phyloP scores from a whole-genome alignment of 495 filamentous ascomycete genomes.

The Talaromyces proteolyticus region DNA sequence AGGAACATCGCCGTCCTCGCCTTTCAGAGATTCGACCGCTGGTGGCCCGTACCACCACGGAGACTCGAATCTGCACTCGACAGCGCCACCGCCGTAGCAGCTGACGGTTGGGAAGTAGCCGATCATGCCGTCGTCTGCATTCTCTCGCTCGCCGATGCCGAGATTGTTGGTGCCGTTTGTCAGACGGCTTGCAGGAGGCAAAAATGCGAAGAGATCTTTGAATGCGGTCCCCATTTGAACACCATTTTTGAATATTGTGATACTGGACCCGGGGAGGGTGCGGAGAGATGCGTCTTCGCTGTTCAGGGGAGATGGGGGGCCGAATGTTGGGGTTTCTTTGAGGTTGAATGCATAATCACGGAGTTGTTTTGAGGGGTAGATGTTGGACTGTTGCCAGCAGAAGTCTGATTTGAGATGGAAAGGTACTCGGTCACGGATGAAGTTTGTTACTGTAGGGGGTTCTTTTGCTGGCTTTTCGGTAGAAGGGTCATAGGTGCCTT shows the following conservation, averaged over 20 bases:
- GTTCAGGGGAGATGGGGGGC: slow-evolving; percentile 54
- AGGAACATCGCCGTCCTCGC: neutral
- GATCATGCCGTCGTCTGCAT: slow-evolving; percentile 84
- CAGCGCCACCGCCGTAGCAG: slow-evolving; percentile 85
- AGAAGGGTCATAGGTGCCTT: slow-evolving; percentile 79
- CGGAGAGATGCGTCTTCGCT: slow-evolving; percentile 66
- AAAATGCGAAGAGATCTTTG: slow-evolving; percentile 81
- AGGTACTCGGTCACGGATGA: slow-evolving; percentile 89
- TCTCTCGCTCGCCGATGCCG: slow-evolving; percentile 71
- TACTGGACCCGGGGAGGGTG: slow-evolving; percentile 78
- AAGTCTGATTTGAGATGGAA: slow-evolving; percentile 89
- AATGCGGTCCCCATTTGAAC: slow-evolving; percentile 80
- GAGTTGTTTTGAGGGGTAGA: slow-evolving; percentile 80
- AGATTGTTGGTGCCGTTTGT: slow-evolving; percentile 51
- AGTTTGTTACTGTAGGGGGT: slow-evolving; percentile 50
- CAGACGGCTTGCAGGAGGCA: slow-evolving; percentile 79
- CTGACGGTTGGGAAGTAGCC: slow-evolving; percentile 95
- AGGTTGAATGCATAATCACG: slow-evolving; percentile 59
- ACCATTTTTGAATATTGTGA: slow-evolving; percentile 91
- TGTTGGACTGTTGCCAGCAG: slow-evolving; percentile 94
- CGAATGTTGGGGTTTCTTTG: slow-evolving; percentile 40
- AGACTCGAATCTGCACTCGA: slow-evolving; percentile 85
- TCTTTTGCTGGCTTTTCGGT: slow-evolving; percentile 60
- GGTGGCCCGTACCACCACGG: slow-evolving; percentile 85
- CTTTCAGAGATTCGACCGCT: slow-evolving; percentile 19